These are phyloP conservation scores for Lithospermum erythrorhizon DNA, from an alignment of 257 asterid genomes.

Conservation along the genomic window DNA sequence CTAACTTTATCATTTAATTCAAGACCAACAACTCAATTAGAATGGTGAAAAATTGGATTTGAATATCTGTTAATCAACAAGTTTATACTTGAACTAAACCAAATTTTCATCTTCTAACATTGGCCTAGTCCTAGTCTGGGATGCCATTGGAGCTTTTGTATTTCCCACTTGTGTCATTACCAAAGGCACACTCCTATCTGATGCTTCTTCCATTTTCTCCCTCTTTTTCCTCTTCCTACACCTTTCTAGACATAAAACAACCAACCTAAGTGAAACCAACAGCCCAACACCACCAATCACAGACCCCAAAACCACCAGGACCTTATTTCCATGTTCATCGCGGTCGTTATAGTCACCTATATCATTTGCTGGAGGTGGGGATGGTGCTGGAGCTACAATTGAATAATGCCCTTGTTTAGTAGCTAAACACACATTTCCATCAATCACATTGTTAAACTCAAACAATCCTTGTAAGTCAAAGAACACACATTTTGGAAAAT, in stretches of 20 bases:
- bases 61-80: not conserved
- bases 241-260: not conserved
- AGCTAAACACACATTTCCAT: not conserved
- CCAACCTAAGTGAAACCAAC: not conserved
- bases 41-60: too few relatives aligned
- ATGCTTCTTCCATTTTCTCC: not conserved
- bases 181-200: not conserved
- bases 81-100: not conserved
- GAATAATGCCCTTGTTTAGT: not conserved
- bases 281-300: not conserved
- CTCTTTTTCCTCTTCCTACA: not conserved
- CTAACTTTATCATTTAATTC: too few relatives aligned
- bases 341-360: not conserved
- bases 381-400: conserved; percentile 7
- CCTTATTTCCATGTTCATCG: not conserved
- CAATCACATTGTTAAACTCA: not conserved
- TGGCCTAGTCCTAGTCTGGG: not conserved
- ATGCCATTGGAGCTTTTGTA: not conserved
- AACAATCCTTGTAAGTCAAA: not conserved
- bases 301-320: not conserved
- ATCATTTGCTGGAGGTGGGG: conserved; percentile 4
- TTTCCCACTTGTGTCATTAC: not conserved
- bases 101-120: not conserved
- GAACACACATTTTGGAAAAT: not conserved
- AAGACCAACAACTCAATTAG: too few relatives aligned